These are phyloP conservation scores for Cryptococcus wingfieldii DNA, from an alignment of 1,284 basidiomycete species.

Conservation along the genomic window DNA sequence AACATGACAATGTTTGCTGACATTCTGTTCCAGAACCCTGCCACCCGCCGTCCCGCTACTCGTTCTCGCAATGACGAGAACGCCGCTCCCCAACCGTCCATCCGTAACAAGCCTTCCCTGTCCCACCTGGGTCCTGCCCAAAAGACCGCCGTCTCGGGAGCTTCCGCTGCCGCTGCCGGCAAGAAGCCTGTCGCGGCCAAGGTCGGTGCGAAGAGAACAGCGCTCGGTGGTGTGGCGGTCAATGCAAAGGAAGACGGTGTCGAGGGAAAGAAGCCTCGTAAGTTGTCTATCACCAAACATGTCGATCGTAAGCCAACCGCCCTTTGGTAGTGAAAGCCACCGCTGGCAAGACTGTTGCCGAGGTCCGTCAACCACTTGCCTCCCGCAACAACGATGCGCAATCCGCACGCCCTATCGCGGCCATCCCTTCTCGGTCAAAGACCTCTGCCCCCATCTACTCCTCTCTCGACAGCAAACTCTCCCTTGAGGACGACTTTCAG, in stretches of 20 bases:
- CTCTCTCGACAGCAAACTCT: constrained; percentile 5
- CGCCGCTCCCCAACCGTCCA: constrained; percentile 29
- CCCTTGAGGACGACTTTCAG: constrained; percentile 21
- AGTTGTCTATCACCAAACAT: constrained; percentile 10
- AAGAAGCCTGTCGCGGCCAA: constrained; percentile 36
- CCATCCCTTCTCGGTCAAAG: constrained; percentile 34
- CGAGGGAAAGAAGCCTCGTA: constrained; percentile 34
- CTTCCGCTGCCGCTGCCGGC: background rate
- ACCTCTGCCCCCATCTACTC: constrained; percentile 11
- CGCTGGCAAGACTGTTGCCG: constrained; percentile 20
- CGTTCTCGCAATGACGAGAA: constrained; percentile 44
- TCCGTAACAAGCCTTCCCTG: constrained; percentile 27
- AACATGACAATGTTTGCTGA: background rate
- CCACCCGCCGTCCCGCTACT: constrained; percentile 26
- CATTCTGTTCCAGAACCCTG: constrained; percentile 6
- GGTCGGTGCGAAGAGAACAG: constrained; percentile 41
- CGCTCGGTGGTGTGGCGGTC: constrained; percentile 35
- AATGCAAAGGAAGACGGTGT: constrained; percentile 31
- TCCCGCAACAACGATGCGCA: constrained; percentile 24
- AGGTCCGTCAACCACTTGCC: constrained; percentile 36
- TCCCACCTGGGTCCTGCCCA: constrained; percentile 31
- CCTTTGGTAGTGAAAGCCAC: constrained; percentile 15
- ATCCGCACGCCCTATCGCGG: constrained; percentile 35
- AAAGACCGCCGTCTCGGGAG: constrained; percentile 13
- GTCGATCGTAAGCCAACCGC: background rate